These are phyloP conservation scores for Plicaturopsis crispa DNA, from an alignment of 768 basidiomycete genomes.

Conservation along the genomic window DNA sequence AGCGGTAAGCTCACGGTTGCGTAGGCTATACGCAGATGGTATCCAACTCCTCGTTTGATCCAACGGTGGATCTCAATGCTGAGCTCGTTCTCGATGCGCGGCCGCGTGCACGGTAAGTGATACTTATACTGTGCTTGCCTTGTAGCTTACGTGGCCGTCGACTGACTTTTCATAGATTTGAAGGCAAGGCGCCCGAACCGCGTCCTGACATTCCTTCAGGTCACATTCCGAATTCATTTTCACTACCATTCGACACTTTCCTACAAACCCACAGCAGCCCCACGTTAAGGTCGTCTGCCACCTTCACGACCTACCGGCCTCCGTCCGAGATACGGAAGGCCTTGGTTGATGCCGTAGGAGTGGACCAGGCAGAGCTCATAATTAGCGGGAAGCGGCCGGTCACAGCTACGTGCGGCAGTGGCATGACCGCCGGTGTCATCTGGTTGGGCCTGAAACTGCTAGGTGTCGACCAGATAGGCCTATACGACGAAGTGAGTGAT, in stretches of 20 bases:
- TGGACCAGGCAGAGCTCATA: constrained; percentile 44
- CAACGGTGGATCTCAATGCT: constrained; percentile 32
- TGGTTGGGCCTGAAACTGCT: constrained; percentile 87
- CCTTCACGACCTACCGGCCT: constrained; percentile 55
- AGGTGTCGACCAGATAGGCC: constrained; percentile 49
- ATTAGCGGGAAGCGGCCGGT: constrained; percentile 54
- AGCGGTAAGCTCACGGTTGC: constrained; percentile 7
- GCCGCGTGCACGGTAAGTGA: constrained; percentile 62
- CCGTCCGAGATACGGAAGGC: constrained; percentile 49
- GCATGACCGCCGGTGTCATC: constrained; percentile 94
- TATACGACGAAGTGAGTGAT: constrained; percentile 87
- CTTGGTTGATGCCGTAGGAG: constrained; percentile 58
- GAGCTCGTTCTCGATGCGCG: constrained; percentile 88
- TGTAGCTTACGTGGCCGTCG: constrained; percentile 1
- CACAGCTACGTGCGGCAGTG: constrained; percentile 84
- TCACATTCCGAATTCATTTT: constrained; percentile 84
- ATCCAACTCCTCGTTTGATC: constrained; percentile 49
- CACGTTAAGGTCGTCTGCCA: constrained; percentile 28
- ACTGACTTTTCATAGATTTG: constrained; percentile 44
- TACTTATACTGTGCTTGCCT: constrained; percentile 1
- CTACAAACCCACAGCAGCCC: constrained; percentile 34
- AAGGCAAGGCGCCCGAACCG: constrained; percentile 82
- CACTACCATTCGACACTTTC: constrained; percentile 78
- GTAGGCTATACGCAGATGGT: constrained; percentile 80
- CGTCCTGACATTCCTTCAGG: constrained; percentile 83